phyloP scores from a whole-genome alignment of 1,284 basidiomycete genomes.

The Taiwanofungus camphoratus region DNA sequence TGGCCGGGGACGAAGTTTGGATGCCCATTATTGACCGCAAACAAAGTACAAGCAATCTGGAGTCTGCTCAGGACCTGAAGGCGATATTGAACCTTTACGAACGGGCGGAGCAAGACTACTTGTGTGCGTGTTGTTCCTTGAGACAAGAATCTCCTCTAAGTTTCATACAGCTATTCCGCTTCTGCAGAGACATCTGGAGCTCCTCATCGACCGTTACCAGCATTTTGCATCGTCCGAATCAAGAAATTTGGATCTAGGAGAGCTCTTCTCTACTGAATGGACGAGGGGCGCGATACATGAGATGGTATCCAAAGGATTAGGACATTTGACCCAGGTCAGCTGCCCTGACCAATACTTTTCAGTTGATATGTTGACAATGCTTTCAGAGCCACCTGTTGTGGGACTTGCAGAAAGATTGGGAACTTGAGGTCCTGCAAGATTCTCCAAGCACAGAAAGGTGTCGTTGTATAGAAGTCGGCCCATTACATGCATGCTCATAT shows the following conservation, averaged over 20 bases:
- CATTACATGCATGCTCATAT: neutral
- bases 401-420: conserved; percentile 73
- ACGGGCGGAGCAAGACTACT: conserved; percentile 72
- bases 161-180: conserved; percentile 58
- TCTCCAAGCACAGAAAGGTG: conserved; percentile 44
- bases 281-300: conserved; percentile 47
- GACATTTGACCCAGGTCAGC: conserved; percentile 55
- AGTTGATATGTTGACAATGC: neutral
- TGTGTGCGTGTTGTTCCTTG: conserved; percentile 53
- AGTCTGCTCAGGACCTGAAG: conserved; percentile 43
- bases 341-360: neutral
- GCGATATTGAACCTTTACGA: conserved; percentile 61
- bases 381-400: conserved; percentile 66
- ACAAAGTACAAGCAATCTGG: conserved; percentile 39
- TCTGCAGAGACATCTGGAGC: conserved; percentile 63
- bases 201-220: conserved; percentile 53
- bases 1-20: conserved; percentile 67
- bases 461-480: conserved; percentile 9
- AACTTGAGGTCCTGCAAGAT: conserved; percentile 53
- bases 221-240: conserved; percentile 38
- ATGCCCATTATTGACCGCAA: conserved; percentile 54
- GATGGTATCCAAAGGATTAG: conserved; percentile 54
- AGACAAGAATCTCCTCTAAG: conserved; percentile 14
- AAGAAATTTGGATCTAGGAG: conserved; percentile 45
- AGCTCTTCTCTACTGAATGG: conserved; percentile 54